Evolutionary conservation across 2,329 filamentous ascomycete genomes (phyloP).

Genomic region (Ceratocystis cubensis): DNA sequence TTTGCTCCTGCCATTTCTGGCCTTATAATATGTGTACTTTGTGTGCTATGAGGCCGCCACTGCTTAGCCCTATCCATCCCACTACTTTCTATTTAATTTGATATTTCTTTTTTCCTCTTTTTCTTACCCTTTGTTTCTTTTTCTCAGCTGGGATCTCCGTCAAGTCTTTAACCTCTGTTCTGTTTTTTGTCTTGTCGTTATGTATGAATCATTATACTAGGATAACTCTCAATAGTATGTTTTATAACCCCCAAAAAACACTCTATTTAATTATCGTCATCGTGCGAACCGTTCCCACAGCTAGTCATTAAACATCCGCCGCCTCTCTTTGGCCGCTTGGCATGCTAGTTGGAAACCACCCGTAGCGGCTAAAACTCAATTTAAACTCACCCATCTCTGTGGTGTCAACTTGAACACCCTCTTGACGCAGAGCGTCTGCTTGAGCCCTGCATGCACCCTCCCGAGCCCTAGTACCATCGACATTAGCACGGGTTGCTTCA

Average conservation of each 20-base stretch:
- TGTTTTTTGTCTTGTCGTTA: neutral
- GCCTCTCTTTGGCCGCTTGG: neutral
- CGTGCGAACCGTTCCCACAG: neutral
- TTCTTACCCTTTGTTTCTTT: neutral
- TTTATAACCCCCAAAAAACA: neutral
- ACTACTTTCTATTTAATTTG: neutral
- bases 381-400: constrained; percentile 39
- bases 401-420: constrained; percentile 40
- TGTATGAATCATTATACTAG: neutral
- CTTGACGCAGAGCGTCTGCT: constrained; percentile 37
- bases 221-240: neutral
- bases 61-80: neutral
- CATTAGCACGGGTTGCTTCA: neutral
- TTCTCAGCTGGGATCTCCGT: too few relatives aligned
- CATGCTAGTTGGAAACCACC: constrained; percentile 43
- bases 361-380: constrained; percentile 40
- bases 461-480: constrained; percentile 32
- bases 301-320: neutral
- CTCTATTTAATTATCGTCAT: neutral
- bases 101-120: neutral
- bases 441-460: constrained; percentile 39
- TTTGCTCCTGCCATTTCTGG: neutral
- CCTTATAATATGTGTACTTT: neutral
- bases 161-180: neutral
- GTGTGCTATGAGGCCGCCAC: neutral